Evolutionary conservation across 2,329 filamentous ascomycete species (phyloP), one percentile per base, ranked within the genome.

Genomic region (Phialocephala sp.): DNA sequence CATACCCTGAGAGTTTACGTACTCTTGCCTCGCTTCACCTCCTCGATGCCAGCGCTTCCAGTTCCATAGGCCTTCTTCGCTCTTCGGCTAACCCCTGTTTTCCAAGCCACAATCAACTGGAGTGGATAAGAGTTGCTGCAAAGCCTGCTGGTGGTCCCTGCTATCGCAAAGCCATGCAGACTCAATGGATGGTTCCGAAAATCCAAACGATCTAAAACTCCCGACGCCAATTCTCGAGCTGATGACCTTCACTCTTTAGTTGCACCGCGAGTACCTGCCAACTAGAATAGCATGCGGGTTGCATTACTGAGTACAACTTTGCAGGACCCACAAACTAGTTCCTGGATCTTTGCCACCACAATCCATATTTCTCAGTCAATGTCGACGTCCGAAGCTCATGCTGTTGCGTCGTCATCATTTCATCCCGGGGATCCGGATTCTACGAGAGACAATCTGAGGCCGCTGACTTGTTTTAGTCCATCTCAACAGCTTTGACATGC

Each of bases 361-460:
- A 35, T 35, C 24, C 12, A 27, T 54, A 54, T 54, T 50, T 54
- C 50, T 54, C 50, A 54, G 2, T 22, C 50, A 54, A 54, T 35
- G 8, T 3, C 22, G 24, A 18, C 4, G 12, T 54, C 22, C 3
- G 14, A 4, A 18, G 2, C n/a, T 54, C 24, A 54, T 54, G 12
- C 11, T 18, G 3, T 6, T 32, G 27, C 27, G 27, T 32, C 27
- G 27, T 32, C 27, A 32, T 32, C 27, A 32, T 32, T 6, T 32
- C 27, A 32, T 32, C 27, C 6, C 27, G 6, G 27, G 27, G 27
- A 32, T 32, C 27, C 27, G 8, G 14, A 18, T 8, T 22, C 50
- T 1, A 18, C 2, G 12, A 35, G 45, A 54, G 50, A 54, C 50
- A 54, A 35, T 54, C 27, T 32, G 50, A 54, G 11, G 27, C 50